Conservation (phyloP, 169 alveolate genomes). For the Babesia ovis region DNA sequence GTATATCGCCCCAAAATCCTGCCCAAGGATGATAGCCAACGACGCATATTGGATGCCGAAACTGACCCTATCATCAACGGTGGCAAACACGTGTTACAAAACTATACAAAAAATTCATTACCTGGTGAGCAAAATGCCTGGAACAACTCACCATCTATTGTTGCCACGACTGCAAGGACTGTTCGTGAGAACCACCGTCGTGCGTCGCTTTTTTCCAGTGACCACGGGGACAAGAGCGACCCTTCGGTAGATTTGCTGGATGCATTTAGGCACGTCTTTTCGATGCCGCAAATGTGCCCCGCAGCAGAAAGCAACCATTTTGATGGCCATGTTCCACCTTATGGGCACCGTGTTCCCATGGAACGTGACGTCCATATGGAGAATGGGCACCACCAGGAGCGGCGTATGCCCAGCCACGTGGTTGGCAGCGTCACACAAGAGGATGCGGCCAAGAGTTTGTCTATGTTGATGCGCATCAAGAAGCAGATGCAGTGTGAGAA, state of each 20-base stretch:
- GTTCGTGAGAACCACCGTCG: conserved; percentile 1
- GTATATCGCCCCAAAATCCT: conserved; percentile 57
- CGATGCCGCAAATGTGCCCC: conserved; percentile 14
- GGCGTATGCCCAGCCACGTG: not conserved
- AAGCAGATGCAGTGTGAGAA: conserved; percentile 60
- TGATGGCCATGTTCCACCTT: conserved; percentile 3
- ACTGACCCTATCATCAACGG: not conserved
- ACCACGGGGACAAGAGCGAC: conserved; percentile 62
- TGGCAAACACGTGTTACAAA: not conserved
- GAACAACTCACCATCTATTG: not conserved
- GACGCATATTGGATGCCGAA: not conserved
- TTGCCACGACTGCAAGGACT: not conserved
- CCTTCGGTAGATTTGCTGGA: conserved; percentile 43
- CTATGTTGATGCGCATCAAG: conserved; percentile 62
- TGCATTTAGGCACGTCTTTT: conserved; percentile 48
- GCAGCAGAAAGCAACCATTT: not conserved
- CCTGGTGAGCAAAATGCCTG: not conserved
- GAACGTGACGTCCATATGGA: not conserved
- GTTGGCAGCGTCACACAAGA: conserved; percentile 2
- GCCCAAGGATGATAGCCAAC: conserved; percentile 4
- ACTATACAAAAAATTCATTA: not conserved
- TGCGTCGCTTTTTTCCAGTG: conserved; percentile 54
- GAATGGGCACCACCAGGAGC: not conserved
- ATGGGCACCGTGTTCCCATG: not conserved
- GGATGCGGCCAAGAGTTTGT: conserved; percentile 17